Base-by-base conservation (phyloP, 352 stramenopile species). In the Detonula confervacea region DNA sequence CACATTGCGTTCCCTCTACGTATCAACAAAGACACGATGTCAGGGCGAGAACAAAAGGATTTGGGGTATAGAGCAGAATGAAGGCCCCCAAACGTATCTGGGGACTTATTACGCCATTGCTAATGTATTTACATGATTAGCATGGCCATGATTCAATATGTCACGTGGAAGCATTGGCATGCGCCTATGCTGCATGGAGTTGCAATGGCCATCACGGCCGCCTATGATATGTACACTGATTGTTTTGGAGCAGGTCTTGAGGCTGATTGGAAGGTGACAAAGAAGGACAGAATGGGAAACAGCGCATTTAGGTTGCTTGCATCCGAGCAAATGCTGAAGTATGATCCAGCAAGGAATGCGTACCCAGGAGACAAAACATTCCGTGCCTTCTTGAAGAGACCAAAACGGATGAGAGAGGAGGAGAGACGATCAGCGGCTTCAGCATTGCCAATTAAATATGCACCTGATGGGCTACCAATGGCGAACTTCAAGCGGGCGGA, bases 111-210 rank as follows among this genome's bases (percentile, higher is more conserved):
- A 18, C 16, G 55, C 33, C 27, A 18, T 64, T 24, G 55, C 47
- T 49, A 39, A 22, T 29, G 14, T 49, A 29, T 49, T 27, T 16
- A 46, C 27, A 51, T 61, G 46, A 46, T 71, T 25, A 61, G 35
- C 8, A 30, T 27, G n/a, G 25, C 16, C 33, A 22, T 39, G 29
- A 64, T 73, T 24, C 11, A 18, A 16, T 63, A 56, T 39, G 2
- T 52, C 64, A 54, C 0, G 1, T 63, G 55, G 55, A 64, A 64
- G 55, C 49, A 64, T 49, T 64, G 33, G 27, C 55, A 64, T 49
- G n/a, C 25, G 0, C 54, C 54, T 0, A 24, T 25, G 14, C 27
- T 62, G 11, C 54, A 62, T 62, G 54, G 20, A 12, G 0, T 27
- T 14, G 24, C 25, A 9, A 44, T 62, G 4, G 54, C 20, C 2